A percentile compares a stretch with the other conserved stretches of the same genome.
phyloP scores from a whole-genome alignment of 2,329 filamentous ascomycete genomes.

The Aspergillus sp. region DNA sequence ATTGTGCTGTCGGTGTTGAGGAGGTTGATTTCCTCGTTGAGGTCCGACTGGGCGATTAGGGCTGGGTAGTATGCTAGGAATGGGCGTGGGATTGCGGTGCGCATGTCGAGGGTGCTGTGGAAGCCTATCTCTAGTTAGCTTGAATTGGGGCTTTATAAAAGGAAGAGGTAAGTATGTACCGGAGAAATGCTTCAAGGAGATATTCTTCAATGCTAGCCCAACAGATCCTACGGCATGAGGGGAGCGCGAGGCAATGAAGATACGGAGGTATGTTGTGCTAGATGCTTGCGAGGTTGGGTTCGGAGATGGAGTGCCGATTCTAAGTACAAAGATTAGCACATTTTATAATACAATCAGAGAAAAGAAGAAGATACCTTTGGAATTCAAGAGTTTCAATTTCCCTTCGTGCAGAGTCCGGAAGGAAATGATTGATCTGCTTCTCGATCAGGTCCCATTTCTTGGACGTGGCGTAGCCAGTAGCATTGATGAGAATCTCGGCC shows the following conservation, averaged over 20 bases:
- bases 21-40: constrained; percentile 29
- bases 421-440: constrained; percentile 45
- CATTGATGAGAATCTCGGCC: constrained; percentile 47
- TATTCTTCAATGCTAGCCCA: constrained; percentile 30
- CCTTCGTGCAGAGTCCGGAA: constrained; percentile 41
- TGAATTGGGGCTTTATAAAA: not conserved
- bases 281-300: constrained; percentile 43
- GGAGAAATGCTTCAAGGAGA: constrained; percentile 48
- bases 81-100: constrained; percentile 40
- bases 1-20: constrained; percentile 11
- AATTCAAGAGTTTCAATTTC: constrained; percentile 55
- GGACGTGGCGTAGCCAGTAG: constrained; percentile 48
- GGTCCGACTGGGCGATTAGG: constrained; percentile 28
- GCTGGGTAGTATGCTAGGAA: constrained; percentile 47
- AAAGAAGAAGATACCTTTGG: constrained; percentile 37
- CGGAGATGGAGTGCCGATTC: constrained; percentile 37
- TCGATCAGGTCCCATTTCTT: constrained; percentile 54
- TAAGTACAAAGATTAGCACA: not conserved
- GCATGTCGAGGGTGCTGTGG: constrained; percentile 44
- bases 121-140: constrained; percentile 30
- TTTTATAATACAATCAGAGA: not conserved
- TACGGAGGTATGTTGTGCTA: constrained; percentile 48
- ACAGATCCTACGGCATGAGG: constrained; percentile 29
- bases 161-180: constrained; percentile 10
- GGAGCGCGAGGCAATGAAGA: constrained; percentile 43